Conservation (phyloP, 352 stramenopile species). For the Phytophthora hibernalis region DNA sequence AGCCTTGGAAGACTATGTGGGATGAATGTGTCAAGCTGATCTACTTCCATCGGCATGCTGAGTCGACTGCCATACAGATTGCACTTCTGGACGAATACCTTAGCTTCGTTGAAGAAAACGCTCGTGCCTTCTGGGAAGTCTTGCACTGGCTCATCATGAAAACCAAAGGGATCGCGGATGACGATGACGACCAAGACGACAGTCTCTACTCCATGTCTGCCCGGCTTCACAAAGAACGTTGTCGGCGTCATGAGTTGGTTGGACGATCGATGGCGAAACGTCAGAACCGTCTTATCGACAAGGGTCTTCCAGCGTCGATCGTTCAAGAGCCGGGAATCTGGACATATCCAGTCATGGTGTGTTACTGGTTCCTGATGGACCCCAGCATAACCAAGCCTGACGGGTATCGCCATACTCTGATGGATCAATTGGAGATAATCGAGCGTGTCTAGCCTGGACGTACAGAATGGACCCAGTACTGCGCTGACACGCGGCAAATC, state of each 20-base stretch:
- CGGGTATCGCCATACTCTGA: not conserved
- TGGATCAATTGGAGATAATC: not conserved
- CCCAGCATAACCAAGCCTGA: no score
- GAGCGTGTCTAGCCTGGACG: not conserved
- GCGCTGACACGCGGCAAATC: no score
- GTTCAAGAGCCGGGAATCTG: constrained; percentile 1
- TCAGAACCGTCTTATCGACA: not conserved
- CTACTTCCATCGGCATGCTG: constrained; percentile 2
- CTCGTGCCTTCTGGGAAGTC: no score
- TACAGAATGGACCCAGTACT: not conserved
- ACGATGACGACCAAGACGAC: not conserved
- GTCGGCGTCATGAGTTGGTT: no score
- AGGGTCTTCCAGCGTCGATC: not conserved
- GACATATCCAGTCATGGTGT: no score
- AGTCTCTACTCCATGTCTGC: not conserved
- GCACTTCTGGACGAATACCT: not conserved
- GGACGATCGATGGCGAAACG: not conserved
- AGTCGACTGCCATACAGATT: not conserved
- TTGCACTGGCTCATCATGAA: no score
- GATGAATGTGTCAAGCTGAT: not conserved
- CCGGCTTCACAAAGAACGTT: not conserved
- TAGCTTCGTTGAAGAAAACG: not conserved
- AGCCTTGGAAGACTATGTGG: no score
- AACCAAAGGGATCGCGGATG: no score
- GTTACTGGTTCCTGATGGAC: no score